Evolutionary conservation across 176 grass and related monocot genomes (phyloP).

Genomic region (Poa pratensis): DNA sequence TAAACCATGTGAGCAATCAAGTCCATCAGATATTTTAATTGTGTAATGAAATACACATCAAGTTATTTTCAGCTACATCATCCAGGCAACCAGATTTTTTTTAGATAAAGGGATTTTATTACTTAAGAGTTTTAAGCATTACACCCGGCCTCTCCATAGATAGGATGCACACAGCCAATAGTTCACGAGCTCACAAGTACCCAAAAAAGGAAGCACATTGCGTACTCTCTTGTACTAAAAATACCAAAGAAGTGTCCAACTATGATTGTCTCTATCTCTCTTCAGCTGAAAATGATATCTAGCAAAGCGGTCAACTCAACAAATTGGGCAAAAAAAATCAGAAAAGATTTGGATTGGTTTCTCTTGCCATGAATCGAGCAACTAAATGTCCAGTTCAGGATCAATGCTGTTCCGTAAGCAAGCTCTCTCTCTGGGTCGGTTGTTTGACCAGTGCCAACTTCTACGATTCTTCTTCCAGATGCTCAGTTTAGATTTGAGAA

Average conservation of each 20-base stretch:
- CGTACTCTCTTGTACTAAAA: slow-evolving; percentile 7
- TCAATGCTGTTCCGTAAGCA: neutral
- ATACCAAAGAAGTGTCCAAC: slow-evolving; percentile 25
- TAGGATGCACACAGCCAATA: too few species aligned
- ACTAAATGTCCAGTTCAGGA: neutral
- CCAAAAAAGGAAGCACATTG: slow-evolving; percentile 13
- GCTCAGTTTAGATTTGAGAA: neutral
- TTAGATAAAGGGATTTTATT: too few species aligned
- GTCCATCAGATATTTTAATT: slow-evolving; percentile 28
- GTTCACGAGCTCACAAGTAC: too few species aligned
- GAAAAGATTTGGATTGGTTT: neutral
- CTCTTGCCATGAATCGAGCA: neutral
- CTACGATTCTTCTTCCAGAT: too few species aligned
- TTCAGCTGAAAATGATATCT: neutral
- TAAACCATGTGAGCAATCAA: slow-evolving; percentile 21
- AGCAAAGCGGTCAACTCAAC: neutral
- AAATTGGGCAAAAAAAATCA: neutral
- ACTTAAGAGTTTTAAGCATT: too few species aligned
- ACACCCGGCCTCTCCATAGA: too few species aligned
- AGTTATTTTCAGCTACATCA: slow-evolving; percentile 16
- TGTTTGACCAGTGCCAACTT: too few species aligned
- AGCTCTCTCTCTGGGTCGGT: too few species aligned
- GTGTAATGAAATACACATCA: neutral
- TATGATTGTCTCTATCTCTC: slow-evolving; percentile 10
- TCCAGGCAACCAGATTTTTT: slow-evolving; percentile 1